Conservation (phyloP, 148 eudicot species). For the Fallopia convolvulus region DNA sequence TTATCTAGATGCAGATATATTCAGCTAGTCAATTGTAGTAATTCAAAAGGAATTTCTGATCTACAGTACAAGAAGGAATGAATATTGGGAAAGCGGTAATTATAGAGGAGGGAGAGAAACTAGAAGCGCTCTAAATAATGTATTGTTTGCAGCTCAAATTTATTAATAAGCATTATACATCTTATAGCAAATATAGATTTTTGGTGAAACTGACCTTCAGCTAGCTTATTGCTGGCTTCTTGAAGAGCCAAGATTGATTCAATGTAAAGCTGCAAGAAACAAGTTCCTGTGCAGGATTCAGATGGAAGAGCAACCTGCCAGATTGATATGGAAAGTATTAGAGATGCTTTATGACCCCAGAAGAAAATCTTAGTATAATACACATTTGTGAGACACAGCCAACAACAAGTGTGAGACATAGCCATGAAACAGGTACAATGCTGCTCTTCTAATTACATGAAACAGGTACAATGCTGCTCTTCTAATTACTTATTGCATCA, state of each 20-base stretch:
- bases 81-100: neutral
- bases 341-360: neutral
- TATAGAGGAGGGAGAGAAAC: neutral
- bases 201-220: slow-evolving; percentile 44
- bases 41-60: neutral
- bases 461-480: too few species aligned
- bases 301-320: slow-evolving; percentile 89
- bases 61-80: neutral
- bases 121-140: neutral
- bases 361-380: too few species aligned
- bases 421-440: too few species aligned
- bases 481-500: too few species aligned
- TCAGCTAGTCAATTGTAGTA: neutral
- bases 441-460: too few species aligned
- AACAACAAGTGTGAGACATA: neutral
- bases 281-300: slow-evolving; percentile 68
- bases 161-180: neutral
- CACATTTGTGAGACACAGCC: neutral
- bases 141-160: neutral
- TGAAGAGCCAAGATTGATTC: slow-evolving; percentile 84
- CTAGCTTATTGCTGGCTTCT: slow-evolving; percentile 61
- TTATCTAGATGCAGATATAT: neutral
- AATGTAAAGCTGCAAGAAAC: slow-evolving; percentile 85
- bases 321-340: slow-evolving; percentile 4
- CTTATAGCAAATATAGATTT: slow-evolving; percentile 19